Conservation (phyloP, 768 basidiomycete species). For the Holtermanniella nyarrowii region DNA sequence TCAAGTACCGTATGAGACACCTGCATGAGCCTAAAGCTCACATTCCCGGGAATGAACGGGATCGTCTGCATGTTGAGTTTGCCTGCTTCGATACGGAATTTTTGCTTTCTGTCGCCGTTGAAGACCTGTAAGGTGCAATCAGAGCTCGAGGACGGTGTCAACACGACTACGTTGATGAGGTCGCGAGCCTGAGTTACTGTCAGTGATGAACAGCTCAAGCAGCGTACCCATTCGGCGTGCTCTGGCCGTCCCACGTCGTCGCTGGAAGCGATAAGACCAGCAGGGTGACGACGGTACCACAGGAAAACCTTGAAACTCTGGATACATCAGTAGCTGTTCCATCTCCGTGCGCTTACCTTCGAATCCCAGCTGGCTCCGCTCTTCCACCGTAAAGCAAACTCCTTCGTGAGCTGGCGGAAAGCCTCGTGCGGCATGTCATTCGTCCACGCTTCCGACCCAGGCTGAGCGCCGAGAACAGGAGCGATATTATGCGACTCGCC, state of each 20-base stretch:
- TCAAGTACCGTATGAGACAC: conserved; percentile 2
- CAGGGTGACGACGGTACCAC: conserved; percentile 33
- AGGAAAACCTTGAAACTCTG: conserved; percentile 14
- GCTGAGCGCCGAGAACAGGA: conserved; percentile 36
- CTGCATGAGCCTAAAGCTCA: conserved; percentile 17
- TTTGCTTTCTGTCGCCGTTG: conserved; percentile 7
- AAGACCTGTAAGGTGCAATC: background rate
- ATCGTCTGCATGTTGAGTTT: conserved; percentile 15
- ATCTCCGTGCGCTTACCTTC: background rate
- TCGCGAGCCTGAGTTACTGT: conserved; percentile 30
- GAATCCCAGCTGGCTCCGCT: background rate
- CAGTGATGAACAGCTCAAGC: background rate
- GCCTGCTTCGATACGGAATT: conserved; percentile 11
- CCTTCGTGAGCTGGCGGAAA: conserved; percentile 29
- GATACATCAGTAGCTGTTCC: background rate
- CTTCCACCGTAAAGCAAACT: conserved; percentile 27
- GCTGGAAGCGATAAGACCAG: conserved; percentile 5
- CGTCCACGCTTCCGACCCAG: conserved; percentile 39
- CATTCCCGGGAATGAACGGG: conserved; percentile 22
- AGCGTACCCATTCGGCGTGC: conserved; percentile 34
- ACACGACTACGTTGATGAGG: conserved; percentile 29
- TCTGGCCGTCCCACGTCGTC: conserved; percentile 29
- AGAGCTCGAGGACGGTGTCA: conserved; percentile 9
- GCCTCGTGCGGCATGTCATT: conserved; percentile 31
- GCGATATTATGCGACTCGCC: conserved; percentile 39